Base-by-base conservation (phyloP, 805 yeast species). In the Sugiyamaella boreocaroliniensis region DNA sequence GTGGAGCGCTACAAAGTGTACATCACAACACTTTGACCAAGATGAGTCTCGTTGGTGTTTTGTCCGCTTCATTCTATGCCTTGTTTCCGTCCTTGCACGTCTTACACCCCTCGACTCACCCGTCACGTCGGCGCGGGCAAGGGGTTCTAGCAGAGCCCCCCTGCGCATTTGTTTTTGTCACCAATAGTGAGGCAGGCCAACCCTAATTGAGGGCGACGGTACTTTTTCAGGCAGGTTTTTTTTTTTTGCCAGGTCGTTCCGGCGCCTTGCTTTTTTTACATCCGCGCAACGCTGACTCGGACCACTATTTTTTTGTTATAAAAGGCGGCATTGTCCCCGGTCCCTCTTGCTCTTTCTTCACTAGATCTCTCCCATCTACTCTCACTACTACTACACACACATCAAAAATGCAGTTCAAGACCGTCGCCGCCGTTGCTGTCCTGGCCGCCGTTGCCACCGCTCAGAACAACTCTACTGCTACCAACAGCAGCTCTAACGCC, bases 351-450 rank as follows among this genome's bases (percentile, higher is more conserved):
- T 32, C 11, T 32, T 32, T 32, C 37, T 32, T 32, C 11, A 32
- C 37, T 4, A 14, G n/a, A 32, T 10, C 26, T 22, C 6, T 32
- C 37, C 5, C 43, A 46, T 50, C 49, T 20, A 40, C 46, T 22
- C 40, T 7, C 26, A 22, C 42, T 18, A 48, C 40, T 10, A 29
- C 32, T 7, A 32, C 29, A 18, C 55, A 55, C 43, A 53, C 22
- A 40, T 26, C 16, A 48, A 61, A 43, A 61, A 65, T 65, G 68
- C 68, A 65, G 55, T 64, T 64, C 67, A 59, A 60, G 56, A 55
- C 54, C 54, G 54, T 59, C 52, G 59, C 61, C 54, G 64, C 61
- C 43, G 66, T 56, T 45, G 52, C 62, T 34, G 62, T 64, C 63
- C 47, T 52, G 55, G 58, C 56, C 52, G 54, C 58, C 58, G 50